Evolutionary conservation across 768 basidiomycete species (phyloP), one percentile per base, ranked within the genome.

Genomic region (Coprinopsis cinerea): DNA sequence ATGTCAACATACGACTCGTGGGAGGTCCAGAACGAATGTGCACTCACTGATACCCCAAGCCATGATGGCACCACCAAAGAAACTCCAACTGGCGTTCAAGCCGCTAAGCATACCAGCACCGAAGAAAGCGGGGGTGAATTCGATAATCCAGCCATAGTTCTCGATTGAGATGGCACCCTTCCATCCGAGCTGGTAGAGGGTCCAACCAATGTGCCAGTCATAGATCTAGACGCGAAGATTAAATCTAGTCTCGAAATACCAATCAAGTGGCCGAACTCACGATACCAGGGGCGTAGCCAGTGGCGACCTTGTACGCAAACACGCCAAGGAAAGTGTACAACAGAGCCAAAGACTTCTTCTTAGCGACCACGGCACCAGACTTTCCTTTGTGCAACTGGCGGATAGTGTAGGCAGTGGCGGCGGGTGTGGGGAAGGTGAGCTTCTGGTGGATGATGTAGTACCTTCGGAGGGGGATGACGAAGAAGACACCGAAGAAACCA

Each of bases 121-220:
- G 46, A 76, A 76, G 66, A 81, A 83, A 4, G 79, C 79, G 17
- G 78, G 77, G 0, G 75, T 77, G 53, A 75, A 74, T 57, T 79
- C 75, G 49, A 79, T 66, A 43, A 60, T 68, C 77, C 79, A 82
- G 22, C 80, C 77, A 50, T 71, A 80, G 58, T 80, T 80, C 45
- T 82, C 82, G 44, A 80, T 63, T 13, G 66, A 65, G 53, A 83
- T 82, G 59, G 81, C 79, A 54, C 73, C 71, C 9, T 73, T 76
- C 67, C 78, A 81, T n/a, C 79, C 81, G 22, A 81, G 55, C 36
- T 77, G 69, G 61, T 72, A 80, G 18, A 81, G 66, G 14, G 76
- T 76, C 76, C 79, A 82, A 49, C 79, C 80, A 45, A 80, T 71
- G 55, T 83, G 81, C 81, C 79, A 83, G 57, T 83, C 81, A 57